These are phyloP conservation scores for Mycena maculata DNA, from an alignment of 768 basidiomycete genomes.

Conservation along the genomic window DNA sequence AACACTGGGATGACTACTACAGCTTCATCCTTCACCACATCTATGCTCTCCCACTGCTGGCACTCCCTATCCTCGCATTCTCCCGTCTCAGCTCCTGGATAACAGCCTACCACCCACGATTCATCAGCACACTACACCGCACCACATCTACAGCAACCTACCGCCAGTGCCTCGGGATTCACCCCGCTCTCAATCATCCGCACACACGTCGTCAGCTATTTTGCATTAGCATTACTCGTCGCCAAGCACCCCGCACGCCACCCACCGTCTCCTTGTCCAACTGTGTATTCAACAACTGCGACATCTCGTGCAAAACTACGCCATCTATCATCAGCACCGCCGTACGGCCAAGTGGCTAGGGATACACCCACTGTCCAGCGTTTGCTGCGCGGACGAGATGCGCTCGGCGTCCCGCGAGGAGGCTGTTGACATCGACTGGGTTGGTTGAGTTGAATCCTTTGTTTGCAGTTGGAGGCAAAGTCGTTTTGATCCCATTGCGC, in stretches of 20 bases:
- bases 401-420: constrained; percentile 68
- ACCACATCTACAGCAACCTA: constrained; percentile 44
- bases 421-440: constrained; percentile 24
- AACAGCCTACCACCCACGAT: constrained; percentile 66
- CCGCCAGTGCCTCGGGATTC: constrained; percentile 92
- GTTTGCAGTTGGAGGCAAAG: too few species aligned
- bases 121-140: constrained; percentile 27
- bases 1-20: neutral
- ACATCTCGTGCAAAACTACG: constrained; percentile 86
- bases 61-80: constrained; percentile 43
- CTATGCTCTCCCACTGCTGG: neutral
- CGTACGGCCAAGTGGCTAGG: neutral
- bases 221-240: neutral
- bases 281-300: constrained; percentile 87
- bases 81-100: constrained; percentile 87
- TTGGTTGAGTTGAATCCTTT: too few species aligned
- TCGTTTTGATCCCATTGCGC: too few species aligned
- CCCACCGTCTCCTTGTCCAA: constrained; percentile 82
- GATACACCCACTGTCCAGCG: constrained; percentile 70
- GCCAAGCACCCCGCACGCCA: neutral
- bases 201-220: constrained; percentile 83
- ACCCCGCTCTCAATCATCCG: constrained; percentile 93
- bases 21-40: neutral
- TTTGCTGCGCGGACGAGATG: constrained; percentile 73
- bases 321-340: neutral